These are phyloP conservation scores for Talaromyces pinophilus DNA, from an alignment of 2,329 filamentous ascomycete genomes.

Conservation along the genomic window DNA sequence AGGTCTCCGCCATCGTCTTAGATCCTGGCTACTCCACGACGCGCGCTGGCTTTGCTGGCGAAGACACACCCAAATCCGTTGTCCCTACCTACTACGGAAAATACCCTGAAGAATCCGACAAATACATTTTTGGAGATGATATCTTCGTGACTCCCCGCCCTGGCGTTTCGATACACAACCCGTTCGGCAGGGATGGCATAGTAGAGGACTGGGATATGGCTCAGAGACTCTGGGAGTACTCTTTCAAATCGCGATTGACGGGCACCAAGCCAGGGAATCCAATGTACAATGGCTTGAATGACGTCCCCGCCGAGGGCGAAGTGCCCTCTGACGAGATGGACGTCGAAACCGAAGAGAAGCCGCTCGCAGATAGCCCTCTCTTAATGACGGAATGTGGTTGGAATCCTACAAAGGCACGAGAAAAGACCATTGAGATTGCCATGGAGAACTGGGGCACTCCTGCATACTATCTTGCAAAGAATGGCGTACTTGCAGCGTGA, in stretches of 20 bases:
- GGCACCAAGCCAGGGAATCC: conserved; percentile 70
- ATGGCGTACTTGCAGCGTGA: conserved; percentile 79
- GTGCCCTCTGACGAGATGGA: conserved; percentile 62
- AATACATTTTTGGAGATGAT: conserved; percentile 82
- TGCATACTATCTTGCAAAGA: conserved; percentile 89
- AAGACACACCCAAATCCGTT: conserved; percentile 94
- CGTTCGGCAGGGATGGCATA: conserved; percentile 82
- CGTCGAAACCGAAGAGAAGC: conserved; percentile 67
- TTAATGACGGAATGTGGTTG: conserved; percentile 93
- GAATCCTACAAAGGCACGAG: conserved; percentile 83
- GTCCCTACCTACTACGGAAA: conserved; percentile 86
- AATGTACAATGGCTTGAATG: conserved; percentile 76
- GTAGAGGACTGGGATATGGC: conserved; percentile 97
- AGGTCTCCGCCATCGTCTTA: conserved; percentile 94
- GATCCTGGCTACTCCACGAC: conserved; percentile 90
- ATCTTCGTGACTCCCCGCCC: conserved; percentile 74
- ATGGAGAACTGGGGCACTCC: conserved; percentile 97
- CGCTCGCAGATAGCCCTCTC: conserved; percentile 83
- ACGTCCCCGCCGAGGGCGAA: conserved; percentile 56
- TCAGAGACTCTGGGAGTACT: conserved; percentile 86
- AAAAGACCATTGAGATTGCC: conserved; percentile 92
- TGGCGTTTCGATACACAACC: conserved; percentile 83
- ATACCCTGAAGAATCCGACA: conserved; percentile 56
- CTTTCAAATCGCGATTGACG: conserved; percentile 84
- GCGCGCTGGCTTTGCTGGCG: conserved; percentile 93